Percentiles rank a stretch among this genome's conserved stretches.
These are phyloP conservation scores for Eucalyptus virginea DNA, from an alignment of 345 rosid genomes.

Conservation along the genomic window DNA sequence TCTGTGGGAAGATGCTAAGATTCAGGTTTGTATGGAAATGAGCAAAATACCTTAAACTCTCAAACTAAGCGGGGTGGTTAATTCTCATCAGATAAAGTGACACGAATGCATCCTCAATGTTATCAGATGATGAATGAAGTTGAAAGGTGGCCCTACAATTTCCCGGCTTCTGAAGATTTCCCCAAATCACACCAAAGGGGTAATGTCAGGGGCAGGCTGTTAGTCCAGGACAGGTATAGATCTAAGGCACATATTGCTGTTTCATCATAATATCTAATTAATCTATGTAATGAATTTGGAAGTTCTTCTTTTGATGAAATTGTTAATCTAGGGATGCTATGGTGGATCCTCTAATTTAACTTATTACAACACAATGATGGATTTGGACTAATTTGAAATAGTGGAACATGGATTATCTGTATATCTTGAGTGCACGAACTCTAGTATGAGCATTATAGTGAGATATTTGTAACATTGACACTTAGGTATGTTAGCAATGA, in stretches of 20 bases:
- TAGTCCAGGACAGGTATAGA: slow-evolving; percentile 52
- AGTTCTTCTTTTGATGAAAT: neutral
- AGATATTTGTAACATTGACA: neutral
- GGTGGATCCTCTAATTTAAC: neutral
- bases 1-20: slow-evolving; percentile 89
- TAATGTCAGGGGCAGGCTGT: slow-evolving; percentile 47
- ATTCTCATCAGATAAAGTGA: neutral
- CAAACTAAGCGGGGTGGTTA: neutral
- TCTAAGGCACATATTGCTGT: neutral
- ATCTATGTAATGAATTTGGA: neutral
- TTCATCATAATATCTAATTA: neutral
- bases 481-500: slow-evolving; percentile 39
- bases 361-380: neutral
- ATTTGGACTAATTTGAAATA: neutral
- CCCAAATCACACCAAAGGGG: slow-evolving; percentile 64
- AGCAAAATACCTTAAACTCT: neutral
- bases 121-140: slow-evolving; percentile 57
- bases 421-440: neutral
- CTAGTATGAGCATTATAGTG: neutral
- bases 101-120: neutral
- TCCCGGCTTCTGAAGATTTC: slow-evolving; percentile 88
- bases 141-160: slow-evolving; percentile 81
- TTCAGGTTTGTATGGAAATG: slow-evolving; percentile 33
- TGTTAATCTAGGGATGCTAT: neutral
- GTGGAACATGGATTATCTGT: neutral